Base-by-base conservation (phyloP, 768 basidiomycete species). In the Xerocomellus amylosporus region DNA sequence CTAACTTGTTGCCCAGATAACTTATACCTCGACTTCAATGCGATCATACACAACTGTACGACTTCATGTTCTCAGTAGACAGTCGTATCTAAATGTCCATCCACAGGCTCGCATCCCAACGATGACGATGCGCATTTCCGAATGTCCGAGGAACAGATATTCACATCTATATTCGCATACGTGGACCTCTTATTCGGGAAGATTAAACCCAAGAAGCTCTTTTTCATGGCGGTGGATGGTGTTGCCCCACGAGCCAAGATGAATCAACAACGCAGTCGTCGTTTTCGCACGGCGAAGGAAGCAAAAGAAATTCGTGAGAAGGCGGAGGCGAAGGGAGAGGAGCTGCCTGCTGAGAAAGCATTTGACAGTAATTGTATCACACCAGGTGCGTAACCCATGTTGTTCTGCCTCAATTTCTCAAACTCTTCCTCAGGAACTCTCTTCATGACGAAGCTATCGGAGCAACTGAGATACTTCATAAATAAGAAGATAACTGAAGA, bases 341-440 rank as follows among this genome's bases (percentile, higher is more conserved):
- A 88, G 64, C 69, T 98, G 48, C 96, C 96, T 3, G 84, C 88
- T 5, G 88, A 92, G 76, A 97, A 95, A 71, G 93, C 95, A 5
- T 99, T 99, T 68, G 97, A 98, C 72, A 93, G 90, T 61, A 98
- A 99, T 71, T 97, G 94, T 73, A 99, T 99, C 63, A 98, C 97
- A 5, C 97, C 97, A 54, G 96, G 95, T 90, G 63, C 49, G 86
- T 72, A 26, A 12, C 13, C n/a, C 26, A 8, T 46, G 17, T 14
- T 43, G 7, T 39, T 8, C 3, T 31, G 9, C 15, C 19, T 42
- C n/a, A 15, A 20, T 22, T 15, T 19, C 22, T 53, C 22, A 45
- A 52, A 8, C 30, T 15, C 1, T 34, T 33, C 30, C 0, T 54
- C 37, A 93, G 93, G 94, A 24, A 98, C 97, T 8, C 85, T 85